Conservation (phyloP, 371 early-diverging fungal genomes). For the Lichtheimia ornata region DNA sequence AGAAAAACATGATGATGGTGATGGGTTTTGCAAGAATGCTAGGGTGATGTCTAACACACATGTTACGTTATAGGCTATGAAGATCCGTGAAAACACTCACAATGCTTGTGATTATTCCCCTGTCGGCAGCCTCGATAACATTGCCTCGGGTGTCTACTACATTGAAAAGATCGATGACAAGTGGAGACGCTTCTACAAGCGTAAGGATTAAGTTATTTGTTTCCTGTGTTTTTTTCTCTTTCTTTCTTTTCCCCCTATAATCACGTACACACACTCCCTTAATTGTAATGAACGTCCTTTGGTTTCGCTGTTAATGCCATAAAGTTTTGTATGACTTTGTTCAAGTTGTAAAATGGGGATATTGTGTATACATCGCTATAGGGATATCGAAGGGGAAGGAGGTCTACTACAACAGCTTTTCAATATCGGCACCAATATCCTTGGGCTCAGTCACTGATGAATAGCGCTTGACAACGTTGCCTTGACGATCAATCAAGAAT, state of each 20-base stretch:
- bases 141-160: conserved; percentile 79
- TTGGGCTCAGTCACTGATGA: conserved; percentile 59
- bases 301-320: background rate
- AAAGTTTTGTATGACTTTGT: background rate
- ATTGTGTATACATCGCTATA: no score
- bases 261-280: background rate
- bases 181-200: conserved; percentile 88
- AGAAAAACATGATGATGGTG: background rate
- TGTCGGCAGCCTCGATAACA: conserved; percentile 55
- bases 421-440: conserved; percentile 55
- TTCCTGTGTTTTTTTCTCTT: background rate
- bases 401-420: conserved; percentile 37
- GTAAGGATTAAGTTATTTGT: conserved; percentile 47
- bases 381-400: no score
- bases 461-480: conserved; percentile 69
- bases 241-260: conserved; percentile 3
- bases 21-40: background rate
- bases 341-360: no score
- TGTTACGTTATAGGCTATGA: conserved; percentile 57
- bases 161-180: conserved; percentile 87
- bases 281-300: conserved; percentile 2
- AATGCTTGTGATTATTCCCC: conserved; percentile 82
- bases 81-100: conserved; percentile 86
- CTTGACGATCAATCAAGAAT: conserved; percentile 75
- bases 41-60: background rate